phyloP scores from a whole-genome alignment of 2,329 filamentous ascomycete species.

The Phialophora expanda region DNA sequence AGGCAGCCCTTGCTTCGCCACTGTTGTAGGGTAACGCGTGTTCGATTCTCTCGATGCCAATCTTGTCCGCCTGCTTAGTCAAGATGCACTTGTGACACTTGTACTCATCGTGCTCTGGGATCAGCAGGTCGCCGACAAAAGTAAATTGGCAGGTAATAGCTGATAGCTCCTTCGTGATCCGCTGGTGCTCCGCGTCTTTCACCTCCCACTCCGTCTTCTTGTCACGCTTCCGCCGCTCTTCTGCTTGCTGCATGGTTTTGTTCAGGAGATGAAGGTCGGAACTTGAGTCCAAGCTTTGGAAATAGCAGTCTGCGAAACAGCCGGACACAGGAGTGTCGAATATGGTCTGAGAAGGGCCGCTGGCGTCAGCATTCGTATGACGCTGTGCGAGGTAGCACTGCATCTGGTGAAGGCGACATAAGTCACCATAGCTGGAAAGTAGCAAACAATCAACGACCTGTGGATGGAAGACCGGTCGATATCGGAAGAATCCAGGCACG shows the following conservation, averaged over 20 bases:
- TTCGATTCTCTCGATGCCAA: slow-evolving; percentile 22
- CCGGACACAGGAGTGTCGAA: slow-evolving; percentile 52
- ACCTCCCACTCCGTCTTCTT: slow-evolving; percentile 47
- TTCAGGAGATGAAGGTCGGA: slow-evolving; percentile 42
- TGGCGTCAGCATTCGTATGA: background rate
- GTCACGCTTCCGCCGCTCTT: slow-evolving; percentile 41
- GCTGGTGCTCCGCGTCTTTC: slow-evolving; percentile 14
- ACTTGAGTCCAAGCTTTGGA: slow-evolving; percentile 42
- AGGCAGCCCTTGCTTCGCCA: slow-evolving; percentile 45
- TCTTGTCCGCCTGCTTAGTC: slow-evolving; percentile 10
- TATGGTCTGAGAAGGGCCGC: slow-evolving; percentile 48
- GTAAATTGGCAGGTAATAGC: slow-evolving; percentile 4
- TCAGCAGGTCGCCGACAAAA: slow-evolving; percentile 7
- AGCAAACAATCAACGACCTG: slow-evolving; percentile 62
- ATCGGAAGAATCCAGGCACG: slow-evolving; percentile 58
- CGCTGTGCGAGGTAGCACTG: slow-evolving; percentile 56
- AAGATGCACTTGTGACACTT: slow-evolving; percentile 24
- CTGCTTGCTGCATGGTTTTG: slow-evolving; percentile 43
- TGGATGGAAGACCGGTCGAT: slow-evolving; percentile 58
- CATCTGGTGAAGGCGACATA: slow-evolving; percentile 58
- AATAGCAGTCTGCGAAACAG: slow-evolving; percentile 57
- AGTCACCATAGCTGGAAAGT: slow-evolving; percentile 53
- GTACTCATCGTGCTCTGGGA: slow-evolving; percentile 11
- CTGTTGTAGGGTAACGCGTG: slow-evolving; percentile 39
- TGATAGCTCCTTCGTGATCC: slow-evolving; percentile 12